Evolutionary conservation across 768 basidiomycete genomes (phyloP), one percentile per base, ranked within the genome.

Genomic region (Solioccasus polychromus): DNA sequence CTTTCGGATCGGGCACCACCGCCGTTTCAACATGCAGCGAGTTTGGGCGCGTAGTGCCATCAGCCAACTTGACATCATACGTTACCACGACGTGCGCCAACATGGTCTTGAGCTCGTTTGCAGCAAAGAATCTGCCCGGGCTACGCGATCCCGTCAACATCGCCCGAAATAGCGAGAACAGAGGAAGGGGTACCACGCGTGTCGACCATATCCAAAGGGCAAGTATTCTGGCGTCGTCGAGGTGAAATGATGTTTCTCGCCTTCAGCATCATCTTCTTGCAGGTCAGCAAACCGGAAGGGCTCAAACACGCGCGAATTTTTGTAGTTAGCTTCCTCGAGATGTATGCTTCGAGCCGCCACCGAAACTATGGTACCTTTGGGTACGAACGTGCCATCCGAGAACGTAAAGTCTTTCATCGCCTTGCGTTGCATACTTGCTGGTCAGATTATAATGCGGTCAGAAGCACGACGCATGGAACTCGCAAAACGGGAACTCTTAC

Each of bases 301-400:
- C 11, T 32, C 8, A 15, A 28, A 28, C 7, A 32, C 66, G 4
- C 62, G 24, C 4, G 74, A 52, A 25, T 70, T 59, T 10, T 64
- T 50, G 38, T 74, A 72, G 23, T 47, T n/a, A 11, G 34, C 36
- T 2, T 38, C 37, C 32, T 58, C 57, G 42, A 36, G 52, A 39
- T 66, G 63, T 3, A 57, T 37, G 10, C 57, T 57, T 35, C 56
- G 51, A 11, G 57, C 44, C 8, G 66, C 55, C 22, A 57, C 55
- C 2, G 63, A 44, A 4, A 71, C 24, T 28, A 54, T 55, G 12
- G 60, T 58, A 18, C 66, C 71, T 18, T 57, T 47, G 2, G 69
- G 69, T 19, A 69, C 48, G 24, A 63, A 49, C 4, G 68, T 69
- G 15, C 68, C 70, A 45, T 71, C 64, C 1, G 69, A 70, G 50